Conservation (phyloP, 768 basidiomycete genomes). For the Hericium erinaceus region DNA sequence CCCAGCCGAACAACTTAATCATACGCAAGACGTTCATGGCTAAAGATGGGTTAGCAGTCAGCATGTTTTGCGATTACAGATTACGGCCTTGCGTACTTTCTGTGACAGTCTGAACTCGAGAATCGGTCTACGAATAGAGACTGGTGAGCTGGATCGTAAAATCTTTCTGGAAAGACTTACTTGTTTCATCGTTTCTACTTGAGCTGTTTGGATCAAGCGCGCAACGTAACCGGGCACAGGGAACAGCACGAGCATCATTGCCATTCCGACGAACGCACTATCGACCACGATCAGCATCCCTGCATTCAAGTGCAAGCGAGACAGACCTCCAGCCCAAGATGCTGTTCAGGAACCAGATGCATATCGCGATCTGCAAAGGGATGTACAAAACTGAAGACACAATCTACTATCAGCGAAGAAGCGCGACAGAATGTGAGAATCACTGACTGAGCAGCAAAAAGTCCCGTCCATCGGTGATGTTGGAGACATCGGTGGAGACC, state of each 20-base stretch:
- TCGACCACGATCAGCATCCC: background rate
- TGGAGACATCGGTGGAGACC: conserved; percentile 51
- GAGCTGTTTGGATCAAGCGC: conserved; percentile 24
- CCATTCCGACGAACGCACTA: conserved; percentile 34
- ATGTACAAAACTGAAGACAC: conserved; percentile 22
- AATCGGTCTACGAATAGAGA: conserved; percentile 28
- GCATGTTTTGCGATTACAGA: background rate
- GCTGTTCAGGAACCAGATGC: conserved; percentile 31
- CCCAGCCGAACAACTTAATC: conserved; percentile 59
- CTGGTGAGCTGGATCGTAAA: background rate
- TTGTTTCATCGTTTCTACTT: conserved; percentile 32
- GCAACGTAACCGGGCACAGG: conserved; percentile 35
- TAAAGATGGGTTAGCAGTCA: conserved; percentile 3
- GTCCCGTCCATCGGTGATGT: conserved; percentile 20
- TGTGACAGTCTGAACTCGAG: conserved; percentile 35
- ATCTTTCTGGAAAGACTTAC: conserved; percentile 12
- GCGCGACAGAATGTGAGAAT: background rate
- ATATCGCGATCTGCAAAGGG: conserved; percentile 33
- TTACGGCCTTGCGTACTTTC: conserved; percentile 24
- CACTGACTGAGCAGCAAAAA: conserved; percentile 12
- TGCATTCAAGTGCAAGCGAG: background rate
- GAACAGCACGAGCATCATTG: conserved; percentile 28
- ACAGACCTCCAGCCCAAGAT: conserved; percentile 45
- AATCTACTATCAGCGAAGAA: background rate
- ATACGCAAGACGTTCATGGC: conserved; percentile 32